Evolutionary conservation across 2,329 filamentous ascomycete species (phyloP).

Genomic region (Aspergillus pseudoviridinutans): DNA sequence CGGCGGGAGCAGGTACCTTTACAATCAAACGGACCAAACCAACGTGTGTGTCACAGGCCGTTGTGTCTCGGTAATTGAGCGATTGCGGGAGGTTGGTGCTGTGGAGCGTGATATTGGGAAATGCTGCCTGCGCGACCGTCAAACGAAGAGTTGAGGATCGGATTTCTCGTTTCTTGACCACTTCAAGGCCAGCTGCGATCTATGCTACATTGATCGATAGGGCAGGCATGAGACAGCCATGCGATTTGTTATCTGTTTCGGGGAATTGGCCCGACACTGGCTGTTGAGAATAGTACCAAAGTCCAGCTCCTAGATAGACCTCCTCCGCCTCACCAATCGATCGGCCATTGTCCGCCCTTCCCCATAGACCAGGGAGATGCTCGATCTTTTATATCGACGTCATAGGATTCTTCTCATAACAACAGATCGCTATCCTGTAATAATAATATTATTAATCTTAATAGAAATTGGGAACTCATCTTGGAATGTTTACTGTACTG

Average conservation of each 20-base stretch:
- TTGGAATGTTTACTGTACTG: neutral
- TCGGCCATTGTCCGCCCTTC: neutral
- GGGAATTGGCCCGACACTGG: neutral
- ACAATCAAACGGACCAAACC: neutral
- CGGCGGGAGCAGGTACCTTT: neutral
- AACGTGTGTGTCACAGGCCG: neutral
- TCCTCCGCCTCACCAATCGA: neutral
- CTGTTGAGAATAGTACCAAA: neutral
- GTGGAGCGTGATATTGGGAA: neutral
- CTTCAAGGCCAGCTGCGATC: neutral
- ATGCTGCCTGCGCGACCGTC: neutral
- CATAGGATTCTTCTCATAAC: neutral
- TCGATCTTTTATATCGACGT: neutral
- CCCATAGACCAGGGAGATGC: neutral
- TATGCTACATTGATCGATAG: neutral
- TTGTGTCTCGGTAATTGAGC: neutral
- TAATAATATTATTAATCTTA: neutral
- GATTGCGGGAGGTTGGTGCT: neutral
- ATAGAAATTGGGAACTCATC: neutral
- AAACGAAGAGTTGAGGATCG: neutral
- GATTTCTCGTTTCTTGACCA: neutral
- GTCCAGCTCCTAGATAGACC: neutral
- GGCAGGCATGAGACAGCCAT: neutral
- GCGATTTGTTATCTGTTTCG: neutral
- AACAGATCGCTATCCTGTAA: neutral